Conservation (phyloP, 2,329 filamentous ascomycete species). For the Venturia asperata region DNA sequence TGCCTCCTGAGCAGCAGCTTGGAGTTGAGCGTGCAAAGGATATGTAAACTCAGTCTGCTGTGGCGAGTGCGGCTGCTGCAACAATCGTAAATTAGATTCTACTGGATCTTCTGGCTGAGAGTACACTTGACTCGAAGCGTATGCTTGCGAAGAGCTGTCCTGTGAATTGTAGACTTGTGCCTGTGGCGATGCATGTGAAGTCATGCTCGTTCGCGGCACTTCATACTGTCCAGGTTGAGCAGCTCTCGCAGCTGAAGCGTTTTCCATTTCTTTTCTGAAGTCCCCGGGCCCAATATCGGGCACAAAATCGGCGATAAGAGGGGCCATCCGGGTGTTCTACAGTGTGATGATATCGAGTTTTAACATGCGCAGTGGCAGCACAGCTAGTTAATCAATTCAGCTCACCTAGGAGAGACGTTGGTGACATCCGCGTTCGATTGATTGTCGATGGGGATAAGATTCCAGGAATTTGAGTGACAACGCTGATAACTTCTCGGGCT, state of each 20-base stretch:
- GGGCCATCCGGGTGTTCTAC: neutral
- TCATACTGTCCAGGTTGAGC: slow-evolving; percentile 8
- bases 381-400: neutral
- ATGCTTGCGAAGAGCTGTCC: slow-evolving; percentile 4
- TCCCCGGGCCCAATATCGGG: slow-evolving; percentile 6
- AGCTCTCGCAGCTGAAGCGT: neutral
- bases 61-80: slow-evolving; percentile 9
- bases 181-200: neutral
- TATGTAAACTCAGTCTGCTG: neutral
- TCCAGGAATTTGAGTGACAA: neutral
- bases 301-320: slow-evolving; percentile 7
- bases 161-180: neutral
- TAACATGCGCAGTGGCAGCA: neutral
- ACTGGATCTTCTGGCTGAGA: slow-evolving; percentile 6
- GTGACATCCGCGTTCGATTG: neutral
- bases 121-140: neutral
- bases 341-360: neutral
- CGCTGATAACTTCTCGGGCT: neutral
- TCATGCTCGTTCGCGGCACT: slow-evolving; percentile 8
- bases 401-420: neutral
- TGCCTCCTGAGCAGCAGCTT: slow-evolving; percentile 6
- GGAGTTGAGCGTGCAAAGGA: slow-evolving; percentile 8
- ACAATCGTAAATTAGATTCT: neutral
- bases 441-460: neutral
- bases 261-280: slow-evolving; percentile 8